Evolutionary conservation across 805 yeast genomes (phyloP).

Genomic region (Sugiyamaella mastotermitis): DNA sequence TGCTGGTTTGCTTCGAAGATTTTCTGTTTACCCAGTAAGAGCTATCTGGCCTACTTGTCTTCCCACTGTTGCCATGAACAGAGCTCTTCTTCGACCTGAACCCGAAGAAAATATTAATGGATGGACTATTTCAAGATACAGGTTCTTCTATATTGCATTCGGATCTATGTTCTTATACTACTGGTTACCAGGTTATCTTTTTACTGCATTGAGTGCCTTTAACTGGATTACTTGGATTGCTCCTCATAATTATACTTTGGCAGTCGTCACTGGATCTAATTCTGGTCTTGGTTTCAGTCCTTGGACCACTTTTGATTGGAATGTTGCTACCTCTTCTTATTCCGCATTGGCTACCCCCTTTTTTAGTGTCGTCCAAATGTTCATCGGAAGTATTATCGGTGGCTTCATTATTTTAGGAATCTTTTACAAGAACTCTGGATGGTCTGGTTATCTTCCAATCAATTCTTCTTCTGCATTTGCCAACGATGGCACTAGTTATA

Average conservation of each 20-base stretch:
- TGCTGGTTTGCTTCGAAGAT: slow-evolving; percentile 51
- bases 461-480: slow-evolving; percentile 48
- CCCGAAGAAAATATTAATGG: slow-evolving; percentile 31
- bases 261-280: slow-evolving; percentile 48
- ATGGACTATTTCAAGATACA: slow-evolving; percentile 51
- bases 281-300: slow-evolving; percentile 41
- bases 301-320: slow-evolving; percentile 42
- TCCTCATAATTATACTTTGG: slow-evolving; percentile 45
- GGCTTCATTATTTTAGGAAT: slow-evolving; percentile 38
- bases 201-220: slow-evolving; percentile 52
- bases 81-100: slow-evolving; percentile 34
- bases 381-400: slow-evolving; percentile 41
- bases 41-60: slow-evolving; percentile 49
- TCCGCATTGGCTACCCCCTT: slow-evolving; percentile 40
- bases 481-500: slow-evolving; percentile 45
- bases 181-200: slow-evolving; percentile 56
- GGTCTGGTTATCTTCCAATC: slow-evolving; percentile 56
- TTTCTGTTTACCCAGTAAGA: slow-evolving; percentile 39
- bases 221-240: slow-evolving; percentile 58
- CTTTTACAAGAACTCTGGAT: slow-evolving; percentile 40
- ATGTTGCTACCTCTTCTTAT: slow-evolving; percentile 34
- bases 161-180: slow-evolving; percentile 41
- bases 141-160: slow-evolving; percentile 37
- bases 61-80: slow-evolving; percentile 49
- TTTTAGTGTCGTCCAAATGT: slow-evolving; percentile 28